phyloP scores from a whole-genome alignment of 768 basidiomycete species.

The Hypholoma sublateritium region DNA sequence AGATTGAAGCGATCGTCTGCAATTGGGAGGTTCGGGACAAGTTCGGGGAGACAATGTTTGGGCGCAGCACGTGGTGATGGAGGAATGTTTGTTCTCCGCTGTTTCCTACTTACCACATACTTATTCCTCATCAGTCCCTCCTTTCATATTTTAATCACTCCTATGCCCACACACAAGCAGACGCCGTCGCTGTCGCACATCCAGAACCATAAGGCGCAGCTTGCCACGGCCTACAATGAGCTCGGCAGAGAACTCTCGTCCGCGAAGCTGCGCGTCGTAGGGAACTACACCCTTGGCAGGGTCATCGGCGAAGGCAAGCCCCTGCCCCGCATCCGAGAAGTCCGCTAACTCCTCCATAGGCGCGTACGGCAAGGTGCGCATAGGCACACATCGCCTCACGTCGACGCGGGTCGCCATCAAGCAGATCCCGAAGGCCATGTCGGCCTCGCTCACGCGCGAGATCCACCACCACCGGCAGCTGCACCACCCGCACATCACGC shows the following conservation, averaged over 20 bases:
- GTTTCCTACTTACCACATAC: background rate
- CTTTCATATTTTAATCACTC: constrained; percentile 31
- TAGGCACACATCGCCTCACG: constrained; percentile 92
- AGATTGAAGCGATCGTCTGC: no score
- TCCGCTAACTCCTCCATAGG: constrained; percentile 43
- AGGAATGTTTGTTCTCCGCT: background rate
- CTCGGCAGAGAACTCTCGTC: constrained; percentile 95
- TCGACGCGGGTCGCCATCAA: constrained; percentile 94
- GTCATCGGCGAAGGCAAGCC: constrained; percentile 90
- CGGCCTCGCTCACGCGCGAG: constrained; percentile 89
- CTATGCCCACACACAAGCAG: constrained; percentile 61
- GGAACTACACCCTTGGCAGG: constrained; percentile 92
- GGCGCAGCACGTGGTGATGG: background rate
- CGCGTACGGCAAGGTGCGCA: constrained; percentile 92
- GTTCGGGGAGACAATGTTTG: background rate
- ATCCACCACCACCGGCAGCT: constrained; percentile 98
- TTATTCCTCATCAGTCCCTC: constrained; percentile 22
- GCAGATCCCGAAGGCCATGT: constrained; percentile 94
- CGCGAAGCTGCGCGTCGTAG: constrained; percentile 85
- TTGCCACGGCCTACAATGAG: constrained; percentile 95
- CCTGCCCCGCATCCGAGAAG: background rate
- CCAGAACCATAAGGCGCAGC: constrained; percentile 84
- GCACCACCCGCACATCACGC: constrained; percentile 93
- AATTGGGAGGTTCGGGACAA: no score
- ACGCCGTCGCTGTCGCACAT: constrained; percentile 66